Evolutionary conservation across 2,329 filamentous ascomycete genomes (phyloP), one percentile per base, ranked within the genome.

Genomic region (Sporothrix humicola): DNA sequence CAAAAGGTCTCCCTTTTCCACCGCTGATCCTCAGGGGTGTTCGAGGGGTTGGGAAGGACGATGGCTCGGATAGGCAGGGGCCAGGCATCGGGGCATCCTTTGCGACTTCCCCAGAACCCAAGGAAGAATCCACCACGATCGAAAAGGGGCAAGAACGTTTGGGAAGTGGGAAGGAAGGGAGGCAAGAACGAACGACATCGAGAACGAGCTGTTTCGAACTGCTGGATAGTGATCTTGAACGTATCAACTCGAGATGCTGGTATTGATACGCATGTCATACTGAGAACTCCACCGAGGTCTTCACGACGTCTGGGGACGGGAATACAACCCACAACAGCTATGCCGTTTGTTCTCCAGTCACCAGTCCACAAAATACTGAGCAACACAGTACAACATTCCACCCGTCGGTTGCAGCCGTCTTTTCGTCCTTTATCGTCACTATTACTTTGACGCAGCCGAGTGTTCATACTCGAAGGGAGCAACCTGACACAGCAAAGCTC

Each of bases 361-460:
- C 13, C 56, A 37, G 48, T 37, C 31, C 31, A 37, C 7, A 37
- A 37, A 37, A 37, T 37, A 37, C 31, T 37, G 4, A 9, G 20
- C 10, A 17, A 2, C 48, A 50, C 48, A n/a, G n/a, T 52, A 12
- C 48, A 17, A 15, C n/a, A 7, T 56, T 10, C 56, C 59, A 3
- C n/a, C 59, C 37, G 59, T 23, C 59, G 37, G 37, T 46, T 65
- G 37, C 37, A 44, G 17, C 59, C 37, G n/a, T 20, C 59, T 42
- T 20, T 56, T 23, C 23, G 52, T 56, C 52, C 7, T 37, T 31
- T 37, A 37, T 37, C 31, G 31, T 56, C 10, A 13, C 37, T 23
- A 65, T 46, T 65, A 23, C 59, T 42, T 65, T 42, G 59, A 44
- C 37, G 59, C 59, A 23, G 59, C 59, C 59, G 59, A 46, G 59